These are phyloP conservation scores for Beauveria sp. DNA, from an alignment of 2,329 filamentous ascomycete genomes.

Conservation along the genomic window DNA sequence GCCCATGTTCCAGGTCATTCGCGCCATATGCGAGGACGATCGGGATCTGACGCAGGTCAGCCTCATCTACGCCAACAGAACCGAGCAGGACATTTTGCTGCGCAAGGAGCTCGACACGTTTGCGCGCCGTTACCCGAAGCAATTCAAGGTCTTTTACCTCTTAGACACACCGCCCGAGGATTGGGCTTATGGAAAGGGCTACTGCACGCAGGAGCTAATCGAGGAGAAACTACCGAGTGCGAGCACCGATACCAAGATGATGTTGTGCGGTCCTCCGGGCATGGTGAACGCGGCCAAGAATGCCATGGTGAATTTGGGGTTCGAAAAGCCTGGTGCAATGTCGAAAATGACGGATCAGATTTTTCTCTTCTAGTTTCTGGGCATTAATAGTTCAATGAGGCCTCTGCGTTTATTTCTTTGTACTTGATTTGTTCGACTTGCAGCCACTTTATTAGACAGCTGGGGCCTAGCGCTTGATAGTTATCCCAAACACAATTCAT, in stretches of 20 bases:
- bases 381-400: background rate
- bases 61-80: conserved; percentile 52
- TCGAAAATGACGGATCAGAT: conserved; percentile 47
- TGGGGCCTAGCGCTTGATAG: background rate
- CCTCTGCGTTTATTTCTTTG: background rate
- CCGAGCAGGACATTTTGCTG: conserved; percentile 52
- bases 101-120: conserved; percentile 47
- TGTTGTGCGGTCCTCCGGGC: conserved; percentile 48
- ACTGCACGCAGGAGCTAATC: conserved; percentile 44
- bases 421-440: background rate
- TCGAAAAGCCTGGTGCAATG: conserved; percentile 39
- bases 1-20: conserved; percentile 45
- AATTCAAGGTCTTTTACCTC: conserved; percentile 49
- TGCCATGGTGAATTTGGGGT: conserved; percentile 40
- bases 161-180: conserved; percentile 37
- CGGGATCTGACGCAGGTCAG: conserved; percentile 44
- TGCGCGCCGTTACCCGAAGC: conserved; percentile 40
- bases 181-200: conserved; percentile 43
- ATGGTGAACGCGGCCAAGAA: conserved; percentile 53
- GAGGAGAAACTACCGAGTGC: conserved; percentile 43
- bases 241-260: background rate
- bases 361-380: conserved; percentile 38
- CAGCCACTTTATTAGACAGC: background rate
- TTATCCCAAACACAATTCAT: no score
- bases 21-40: conserved; percentile 55